Evolutionary conservation across 2,329 filamentous ascomycete species (phyloP).

Genomic region (Nothopassalora personata): DNA sequence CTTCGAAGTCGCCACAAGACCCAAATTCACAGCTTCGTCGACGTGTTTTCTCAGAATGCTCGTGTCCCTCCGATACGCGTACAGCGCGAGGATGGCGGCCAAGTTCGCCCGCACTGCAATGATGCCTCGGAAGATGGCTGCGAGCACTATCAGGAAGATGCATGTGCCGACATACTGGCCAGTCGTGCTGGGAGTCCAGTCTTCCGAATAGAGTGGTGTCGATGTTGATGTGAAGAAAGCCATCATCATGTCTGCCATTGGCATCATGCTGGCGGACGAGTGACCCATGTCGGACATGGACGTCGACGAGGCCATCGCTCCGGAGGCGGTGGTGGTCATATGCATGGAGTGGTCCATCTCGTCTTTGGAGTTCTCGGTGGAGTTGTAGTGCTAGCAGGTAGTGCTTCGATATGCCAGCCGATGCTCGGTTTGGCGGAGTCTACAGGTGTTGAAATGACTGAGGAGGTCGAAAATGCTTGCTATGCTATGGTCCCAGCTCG

Average conservation of each 20-base stretch:
- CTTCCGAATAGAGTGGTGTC: constrained; percentile 59
- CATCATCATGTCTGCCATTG: constrained; percentile 46
- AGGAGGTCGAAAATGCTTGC: neutral
- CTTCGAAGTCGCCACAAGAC: constrained; percentile 1
- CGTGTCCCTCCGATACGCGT: constrained; percentile 12
- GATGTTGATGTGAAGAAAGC: constrained; percentile 58
- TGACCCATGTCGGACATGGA: constrained; percentile 17
- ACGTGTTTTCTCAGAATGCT: constrained; percentile 9
- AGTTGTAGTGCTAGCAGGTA: too few species aligned
- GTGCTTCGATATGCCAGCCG: too few species aligned
- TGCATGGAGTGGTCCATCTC: constrained; percentile 5
- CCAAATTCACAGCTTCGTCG: constrained; percentile 9
- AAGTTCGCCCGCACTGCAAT: constrained; percentile 25
- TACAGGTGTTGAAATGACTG: too few species aligned
- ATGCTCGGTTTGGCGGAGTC: too few species aligned
- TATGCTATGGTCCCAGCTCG: too few species aligned
- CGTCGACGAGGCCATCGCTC: neutral
- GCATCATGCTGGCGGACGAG: constrained; percentile 27
- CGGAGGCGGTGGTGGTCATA: constrained; percentile 6
- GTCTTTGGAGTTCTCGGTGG: too few species aligned
- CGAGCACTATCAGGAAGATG: constrained; percentile 78
- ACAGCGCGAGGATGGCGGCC: constrained; percentile 11
- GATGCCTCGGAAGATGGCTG: constrained; percentile 58
- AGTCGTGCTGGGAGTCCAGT: constrained; percentile 65
- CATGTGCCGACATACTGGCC: constrained; percentile 80